Base-by-base conservation (phyloP, 352 stramenopile species). In the Pythium dissimile region DNA sequence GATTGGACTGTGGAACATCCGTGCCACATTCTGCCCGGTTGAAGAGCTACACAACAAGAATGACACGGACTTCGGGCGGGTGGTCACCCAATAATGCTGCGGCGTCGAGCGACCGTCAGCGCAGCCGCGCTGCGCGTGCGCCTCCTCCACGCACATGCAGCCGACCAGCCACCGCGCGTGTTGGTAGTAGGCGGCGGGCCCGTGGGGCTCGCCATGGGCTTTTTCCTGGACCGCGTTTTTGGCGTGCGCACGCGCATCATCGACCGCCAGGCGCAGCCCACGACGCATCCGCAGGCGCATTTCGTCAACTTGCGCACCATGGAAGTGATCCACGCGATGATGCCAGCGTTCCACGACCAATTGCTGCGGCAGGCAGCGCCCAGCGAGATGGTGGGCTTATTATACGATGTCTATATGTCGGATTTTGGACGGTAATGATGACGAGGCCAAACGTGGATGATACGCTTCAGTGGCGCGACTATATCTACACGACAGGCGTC, bases 251-350 rank as follows among this genome's bases (percentile, higher is more conserved):
- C 80, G 6, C 82, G 84, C 46, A 73, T 94, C 18, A 61, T 94
- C n/a, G 84, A 94, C 69, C 79, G 82, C 21, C 80, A 94, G 46
- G 58, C 62, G 32, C 69, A 74, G 56, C 79, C 80, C 16, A 94
- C 84, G 46, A 80, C 67, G 20, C 94, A 98, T 67, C 94, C 94
- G 8, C 92, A 97, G 68, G 94, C 94, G 48, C 94, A 98, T 66
- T 98, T 97, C 72, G 80, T 98, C 30, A 98, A 98, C 62, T 74
- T 97, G 7, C 77, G 94, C 27, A 96, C 87, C 1, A 97, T 98
- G 89, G 94, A 98, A 58, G 86, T 98, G 59, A 69, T 98, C 4
- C 83, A 82, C 27, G 54, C 73, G 31, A 59, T 79, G n/a, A 82
- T 94, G 70, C 79, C 79, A 16, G 57, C 39, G 37, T 89, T 94